Percentiles rank a stretch among this genome's conserved stretches.
phyloP scores from a whole-genome alignment of 139 green algal species.

The Haematococcus lacustris region DNA sequence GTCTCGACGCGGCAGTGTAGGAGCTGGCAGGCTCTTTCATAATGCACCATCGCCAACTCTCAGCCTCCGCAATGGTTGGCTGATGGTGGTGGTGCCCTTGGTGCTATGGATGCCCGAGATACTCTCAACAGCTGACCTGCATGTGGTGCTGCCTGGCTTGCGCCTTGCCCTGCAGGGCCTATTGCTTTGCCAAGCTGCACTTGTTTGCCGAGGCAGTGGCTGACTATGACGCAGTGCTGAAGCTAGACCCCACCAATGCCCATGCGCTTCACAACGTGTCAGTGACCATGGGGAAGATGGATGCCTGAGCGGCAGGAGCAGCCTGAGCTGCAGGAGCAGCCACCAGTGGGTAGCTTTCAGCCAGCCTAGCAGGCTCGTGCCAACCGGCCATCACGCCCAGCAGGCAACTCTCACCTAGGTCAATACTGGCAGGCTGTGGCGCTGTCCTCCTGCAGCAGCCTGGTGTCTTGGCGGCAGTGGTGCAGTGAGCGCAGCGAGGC shows the following conservation, averaged over 20 bases:
- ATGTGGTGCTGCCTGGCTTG: too few species aligned
- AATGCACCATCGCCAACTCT: neutral
- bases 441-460: too few species aligned
- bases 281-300: too few species aligned
- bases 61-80: neutral
- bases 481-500: too few species aligned
- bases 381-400: too few species aligned
- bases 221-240: constrained; percentile 53
- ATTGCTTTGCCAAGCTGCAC: constrained; percentile 71
- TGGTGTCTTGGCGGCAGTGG: too few species aligned
- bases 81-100: neutral
- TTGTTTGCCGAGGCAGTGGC: constrained; percentile 52
- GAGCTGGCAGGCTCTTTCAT: neutral
- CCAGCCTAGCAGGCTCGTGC: too few species aligned
- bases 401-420: too few species aligned
- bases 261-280: constrained; percentile 67
- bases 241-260: constrained; percentile 46
- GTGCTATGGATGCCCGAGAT: neutral
- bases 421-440: too few species aligned
- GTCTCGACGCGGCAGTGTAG: neutral
- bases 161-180: constrained; percentile 61
- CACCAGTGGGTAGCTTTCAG: too few species aligned
- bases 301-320: neutral
- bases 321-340: too few species aligned
- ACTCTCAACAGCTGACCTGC: neutral